Evolutionary conservation across 139 green algal genomes (phyloP).

Genomic region (Picochlorum sp.): DNA sequence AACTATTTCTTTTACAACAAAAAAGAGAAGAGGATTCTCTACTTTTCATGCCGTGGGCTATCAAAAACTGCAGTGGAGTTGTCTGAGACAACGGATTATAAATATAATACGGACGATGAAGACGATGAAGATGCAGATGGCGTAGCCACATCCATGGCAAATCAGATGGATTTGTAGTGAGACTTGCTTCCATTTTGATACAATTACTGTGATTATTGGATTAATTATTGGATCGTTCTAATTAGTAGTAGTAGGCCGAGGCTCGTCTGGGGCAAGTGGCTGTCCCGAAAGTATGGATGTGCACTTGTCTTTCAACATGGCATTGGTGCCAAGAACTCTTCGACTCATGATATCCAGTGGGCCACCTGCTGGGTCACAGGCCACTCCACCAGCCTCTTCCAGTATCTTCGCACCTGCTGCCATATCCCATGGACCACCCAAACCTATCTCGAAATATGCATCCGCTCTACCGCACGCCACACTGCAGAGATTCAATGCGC

Average conservation of each 20-base stretch:
- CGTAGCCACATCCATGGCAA: slow-evolving; percentile 50
- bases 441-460: slow-evolving; percentile 88
- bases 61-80: slow-evolving; percentile 43
- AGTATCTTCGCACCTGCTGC: slow-evolving; percentile 50
- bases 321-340: slow-evolving; percentile 65
- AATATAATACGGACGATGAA: slow-evolving; percentile 55
- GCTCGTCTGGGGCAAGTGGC: slow-evolving; percentile 4
- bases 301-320: slow-evolving; percentile 26
- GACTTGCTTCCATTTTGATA: background rate
- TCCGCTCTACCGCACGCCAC: slow-evolving; percentile 72
- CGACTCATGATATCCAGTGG: slow-evolving; percentile 67
- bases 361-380: slow-evolving; percentile 70
- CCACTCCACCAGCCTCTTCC: slow-evolving; percentile 68
- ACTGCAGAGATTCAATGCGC: slow-evolving; percentile 74
- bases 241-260: background rate
- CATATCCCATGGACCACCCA: slow-evolving; percentile 76
- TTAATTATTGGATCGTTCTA: background rate
- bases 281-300: slow-evolving; percentile 2
- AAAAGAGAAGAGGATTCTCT: slow-evolving; percentile 61
- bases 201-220: background rate
- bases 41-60: slow-evolving; percentile 28
- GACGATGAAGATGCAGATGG: slow-evolving; percentile 38
- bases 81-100: slow-evolving; percentile 39
- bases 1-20: slow-evolving; percentile 99
- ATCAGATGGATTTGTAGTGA: slow-evolving; percentile 61